A percentile compares a stretch with the other conserved stretches of the same genome.
Conservation (phyloP, 495 filamentous ascomycete species). For the Echria macrotheca region DNA sequence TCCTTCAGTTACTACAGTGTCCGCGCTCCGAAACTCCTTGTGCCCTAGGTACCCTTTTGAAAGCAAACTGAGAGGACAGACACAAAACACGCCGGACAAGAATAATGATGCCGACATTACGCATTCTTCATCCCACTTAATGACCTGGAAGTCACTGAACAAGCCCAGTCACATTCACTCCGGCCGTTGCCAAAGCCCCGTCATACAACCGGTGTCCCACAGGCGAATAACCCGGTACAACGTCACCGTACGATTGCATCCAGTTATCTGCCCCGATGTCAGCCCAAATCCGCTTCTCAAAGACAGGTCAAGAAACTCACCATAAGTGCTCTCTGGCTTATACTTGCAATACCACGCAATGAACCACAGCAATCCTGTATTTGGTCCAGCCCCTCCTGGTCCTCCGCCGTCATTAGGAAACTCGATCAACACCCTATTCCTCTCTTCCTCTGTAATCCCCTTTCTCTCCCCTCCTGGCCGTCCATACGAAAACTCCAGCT, state of each 20-base stretch:
- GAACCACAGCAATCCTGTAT: background rate
- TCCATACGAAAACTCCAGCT: conserved; percentile 25
- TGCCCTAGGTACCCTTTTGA: too few relatives aligned
- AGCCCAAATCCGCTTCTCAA: conserved; percentile 12
- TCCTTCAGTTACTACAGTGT: too few relatives aligned
- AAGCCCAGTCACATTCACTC: conserved; percentile 1
- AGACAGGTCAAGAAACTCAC: conserved; percentile 23
- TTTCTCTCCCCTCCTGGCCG: conserved; percentile 19
- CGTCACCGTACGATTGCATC: conserved; percentile 23
- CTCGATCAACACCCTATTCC: conserved; percentile 12
- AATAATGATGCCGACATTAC: too few relatives aligned
- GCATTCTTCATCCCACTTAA: too few relatives aligned
- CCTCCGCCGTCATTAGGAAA: too few relatives aligned
- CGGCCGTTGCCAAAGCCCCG: conserved; percentile 3
- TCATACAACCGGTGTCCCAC: conserved; percentile 25
- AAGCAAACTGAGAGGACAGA: too few relatives aligned
- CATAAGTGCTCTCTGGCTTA: conserved; percentile 37
- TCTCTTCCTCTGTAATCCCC: conserved; percentile 31
- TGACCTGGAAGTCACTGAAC: background rate
- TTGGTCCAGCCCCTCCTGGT: background rate
- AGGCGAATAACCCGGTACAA: conserved; percentile 24
- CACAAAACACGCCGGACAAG: too few relatives aligned
- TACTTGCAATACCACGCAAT: conserved; percentile 18
- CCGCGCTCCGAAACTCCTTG: too few relatives aligned
- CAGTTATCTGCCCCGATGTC: conserved; percentile 18